Evolutionary conservation across 164 flowering plant species (phyloP).

Genomic region (Berberis vulgaris): DNA sequence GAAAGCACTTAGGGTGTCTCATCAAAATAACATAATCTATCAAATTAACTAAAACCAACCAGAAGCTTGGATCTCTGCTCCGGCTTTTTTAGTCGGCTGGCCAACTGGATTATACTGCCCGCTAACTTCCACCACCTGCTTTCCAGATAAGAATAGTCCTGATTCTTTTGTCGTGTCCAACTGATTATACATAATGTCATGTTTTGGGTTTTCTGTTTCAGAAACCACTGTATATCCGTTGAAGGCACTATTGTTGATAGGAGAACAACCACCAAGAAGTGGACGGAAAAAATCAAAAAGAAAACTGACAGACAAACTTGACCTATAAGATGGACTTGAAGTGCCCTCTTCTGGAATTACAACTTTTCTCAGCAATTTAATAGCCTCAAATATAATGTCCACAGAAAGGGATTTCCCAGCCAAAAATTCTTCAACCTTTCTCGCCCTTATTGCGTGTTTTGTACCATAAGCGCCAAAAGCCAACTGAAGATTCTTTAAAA

Average conservation of each 20-base stretch:
- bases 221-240: constrained; percentile 10
- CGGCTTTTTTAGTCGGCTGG: constrained; percentile 50
- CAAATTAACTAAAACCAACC: constrained; percentile 34
- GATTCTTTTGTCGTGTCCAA: constrained; percentile 8
- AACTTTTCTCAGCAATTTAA: constrained; percentile 32
- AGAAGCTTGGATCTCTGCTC: constrained; percentile 80
- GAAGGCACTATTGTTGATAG: constrained; percentile 9
- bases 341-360: constrained; percentile 58
- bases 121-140: constrained; percentile 50
- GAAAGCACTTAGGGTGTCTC: neutral
- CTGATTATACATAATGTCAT: constrained; percentile 1
- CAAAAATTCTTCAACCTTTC: constrained; percentile 54
- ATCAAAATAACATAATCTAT: too few relatives aligned
- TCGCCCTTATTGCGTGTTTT: constrained; percentile 65
- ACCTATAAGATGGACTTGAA: constrained; percentile 45
- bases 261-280: constrained; percentile 6
- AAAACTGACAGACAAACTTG: constrained; percentile 75
- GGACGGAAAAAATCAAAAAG: constrained; percentile 31
- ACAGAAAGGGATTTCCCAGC: constrained; percentile 37
- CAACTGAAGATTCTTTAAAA: constrained; percentile 40
- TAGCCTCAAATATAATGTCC: constrained; percentile 44
- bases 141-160: constrained; percentile 46
- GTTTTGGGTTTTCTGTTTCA: neutral
- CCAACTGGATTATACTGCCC: constrained; percentile 68
- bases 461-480: constrained; percentile 87